Percentiles rank a stretch among this genome's conserved stretches.
Conservation (phyloP, 1,139 yeast genomes). For the Citeromyces siamensis region DNA sequence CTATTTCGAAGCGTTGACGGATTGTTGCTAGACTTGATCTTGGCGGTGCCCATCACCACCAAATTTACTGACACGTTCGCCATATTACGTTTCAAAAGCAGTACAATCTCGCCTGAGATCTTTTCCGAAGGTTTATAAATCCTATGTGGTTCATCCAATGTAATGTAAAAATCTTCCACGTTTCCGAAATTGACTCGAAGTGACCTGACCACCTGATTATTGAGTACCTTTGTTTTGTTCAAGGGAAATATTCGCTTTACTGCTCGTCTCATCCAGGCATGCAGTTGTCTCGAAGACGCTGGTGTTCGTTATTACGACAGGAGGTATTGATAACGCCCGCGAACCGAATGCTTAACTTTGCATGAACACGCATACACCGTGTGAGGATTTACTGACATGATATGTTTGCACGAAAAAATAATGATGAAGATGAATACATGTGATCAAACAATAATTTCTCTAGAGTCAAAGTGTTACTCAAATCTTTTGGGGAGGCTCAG, state of each 20-base stretch:
- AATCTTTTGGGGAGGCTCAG: too few relatives aligned
- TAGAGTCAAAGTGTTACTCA: too few relatives aligned
- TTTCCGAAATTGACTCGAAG: slow-evolving; percentile 30
- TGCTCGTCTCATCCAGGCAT: slow-evolving; percentile 15
- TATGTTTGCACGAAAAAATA: too few relatives aligned
- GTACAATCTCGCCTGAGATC: slow-evolving; percentile 49
- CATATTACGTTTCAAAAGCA: slow-evolving; percentile 41
- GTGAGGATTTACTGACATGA: too few relatives aligned
- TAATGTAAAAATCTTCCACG: slow-evolving; percentile 55
- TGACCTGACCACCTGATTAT: slow-evolving; percentile 13
- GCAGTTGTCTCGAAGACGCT: background rate
- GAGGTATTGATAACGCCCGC: background rate
- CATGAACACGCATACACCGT: too few relatives aligned
- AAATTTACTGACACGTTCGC: slow-evolving; percentile 41
- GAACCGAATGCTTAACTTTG: slow-evolving; percentile 1
- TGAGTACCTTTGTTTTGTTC: slow-evolving; percentile 11
- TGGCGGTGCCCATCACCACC: slow-evolving; percentile 42
- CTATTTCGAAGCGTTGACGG: slow-evolving; percentile 36
- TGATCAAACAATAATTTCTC: too few relatives aligned
- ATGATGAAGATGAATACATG: too few relatives aligned
- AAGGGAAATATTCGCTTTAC: slow-evolving; percentile 17
- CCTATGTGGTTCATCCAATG: slow-evolving; percentile 62
- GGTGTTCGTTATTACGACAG: background rate
- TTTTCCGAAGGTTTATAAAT: slow-evolving; percentile 57
- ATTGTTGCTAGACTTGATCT: slow-evolving; percentile 29